Percentiles rank a stretch among this genome's conserved stretches.
Evolutionary conservation across 371 early-diverging fungal genomes (phyloP).

Genomic region (Lichtheimia ramosa): DNA sequence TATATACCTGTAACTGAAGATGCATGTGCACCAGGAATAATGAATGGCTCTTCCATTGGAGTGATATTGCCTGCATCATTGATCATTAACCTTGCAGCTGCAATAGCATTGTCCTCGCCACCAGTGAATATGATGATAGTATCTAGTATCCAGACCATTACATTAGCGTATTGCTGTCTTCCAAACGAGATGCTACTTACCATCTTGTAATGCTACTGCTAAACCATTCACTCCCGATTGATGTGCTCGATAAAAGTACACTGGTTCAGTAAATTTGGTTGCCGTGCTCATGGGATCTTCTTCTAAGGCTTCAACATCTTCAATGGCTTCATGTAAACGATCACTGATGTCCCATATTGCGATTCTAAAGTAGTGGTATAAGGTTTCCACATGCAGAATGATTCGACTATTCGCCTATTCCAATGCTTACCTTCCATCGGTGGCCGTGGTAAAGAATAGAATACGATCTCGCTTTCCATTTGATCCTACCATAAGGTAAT

Average conservation of each 20-base stretch:
- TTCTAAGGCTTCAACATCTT: conserved; percentile 20
- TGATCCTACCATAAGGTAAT: background rate
- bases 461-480: conserved; percentile 27
- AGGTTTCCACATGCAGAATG: background rate
- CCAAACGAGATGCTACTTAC: conserved; percentile 1
- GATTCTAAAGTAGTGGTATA: conserved; percentile 20
- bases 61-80: background rate
- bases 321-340: conserved; percentile 22
- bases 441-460: conserved; percentile 58
- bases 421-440: conserved; percentile 45
- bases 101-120: conserved; percentile 64
- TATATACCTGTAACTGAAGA: conserved; percentile 55
- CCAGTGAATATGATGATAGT: conserved; percentile 47
- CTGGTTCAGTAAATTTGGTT: conserved; percentile 33
- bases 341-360: conserved; percentile 55
- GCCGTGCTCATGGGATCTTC: conserved; percentile 30
- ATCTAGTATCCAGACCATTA: background rate
- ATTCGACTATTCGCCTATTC: background rate
- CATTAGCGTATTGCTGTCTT: background rate
- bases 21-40: conserved; percentile 51
- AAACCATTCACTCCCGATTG: conserved; percentile 62
- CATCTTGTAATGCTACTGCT: conserved; percentile 24
- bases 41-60: conserved; percentile 22
- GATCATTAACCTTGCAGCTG: conserved; percentile 25
- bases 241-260: conserved; percentile 35